These are phyloP conservation scores for Verticillium nubilum DNA, from an alignment of 2,329 filamentous ascomycete genomes.

Conservation along the genomic window DNA sequence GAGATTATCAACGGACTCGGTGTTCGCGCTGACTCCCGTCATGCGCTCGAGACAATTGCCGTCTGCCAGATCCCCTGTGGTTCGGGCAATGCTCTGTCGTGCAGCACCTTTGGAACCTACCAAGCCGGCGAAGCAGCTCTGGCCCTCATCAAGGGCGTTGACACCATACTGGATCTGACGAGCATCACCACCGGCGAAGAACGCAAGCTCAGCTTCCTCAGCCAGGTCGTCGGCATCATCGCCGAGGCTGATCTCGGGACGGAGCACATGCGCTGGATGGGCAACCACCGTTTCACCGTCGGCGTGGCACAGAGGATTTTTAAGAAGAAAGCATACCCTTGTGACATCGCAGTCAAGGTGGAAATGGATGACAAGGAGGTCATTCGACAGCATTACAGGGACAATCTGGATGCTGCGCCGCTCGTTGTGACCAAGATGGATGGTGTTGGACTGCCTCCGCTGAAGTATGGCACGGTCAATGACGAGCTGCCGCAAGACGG, in stretches of 20 bases:
- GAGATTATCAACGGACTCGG: conserved; percentile 94
- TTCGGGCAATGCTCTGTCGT: conserved; percentile 88
- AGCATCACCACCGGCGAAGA: conserved; percentile 76
- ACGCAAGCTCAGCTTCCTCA: conserved; percentile 80
- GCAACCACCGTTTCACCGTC: conserved; percentile 74
- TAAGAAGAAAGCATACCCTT: conserved; percentile 75
- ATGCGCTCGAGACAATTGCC: conserved; percentile 70
- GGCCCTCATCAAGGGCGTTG: conserved; percentile 78
- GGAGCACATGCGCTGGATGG: conserved; percentile 92
- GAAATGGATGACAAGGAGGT: conserved; percentile 69
- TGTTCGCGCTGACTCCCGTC: conserved; percentile 66
- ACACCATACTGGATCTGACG: conserved; percentile 78
- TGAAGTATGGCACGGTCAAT: conserved; percentile 75
- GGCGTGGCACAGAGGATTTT: conserved; percentile 77
- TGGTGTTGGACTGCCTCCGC: conserved; percentile 54
- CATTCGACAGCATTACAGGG: conserved; percentile 68
- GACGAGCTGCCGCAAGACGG: conserved; percentile 65
- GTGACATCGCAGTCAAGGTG: conserved; percentile 80
- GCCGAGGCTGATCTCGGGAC: conserved; percentile 88
- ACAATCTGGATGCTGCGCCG: conserved; percentile 24
- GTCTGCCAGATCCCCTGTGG: conserved; percentile 88
- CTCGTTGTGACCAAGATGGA: conserved; percentile 1
- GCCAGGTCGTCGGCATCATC: conserved; percentile 82
- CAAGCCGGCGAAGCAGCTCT: conserved; percentile 72
- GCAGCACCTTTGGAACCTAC: conserved; percentile 80